Evolutionary conservation across 257 asterid genomes (phyloP).

Genomic region (Rehmannia glutinosa): DNA sequence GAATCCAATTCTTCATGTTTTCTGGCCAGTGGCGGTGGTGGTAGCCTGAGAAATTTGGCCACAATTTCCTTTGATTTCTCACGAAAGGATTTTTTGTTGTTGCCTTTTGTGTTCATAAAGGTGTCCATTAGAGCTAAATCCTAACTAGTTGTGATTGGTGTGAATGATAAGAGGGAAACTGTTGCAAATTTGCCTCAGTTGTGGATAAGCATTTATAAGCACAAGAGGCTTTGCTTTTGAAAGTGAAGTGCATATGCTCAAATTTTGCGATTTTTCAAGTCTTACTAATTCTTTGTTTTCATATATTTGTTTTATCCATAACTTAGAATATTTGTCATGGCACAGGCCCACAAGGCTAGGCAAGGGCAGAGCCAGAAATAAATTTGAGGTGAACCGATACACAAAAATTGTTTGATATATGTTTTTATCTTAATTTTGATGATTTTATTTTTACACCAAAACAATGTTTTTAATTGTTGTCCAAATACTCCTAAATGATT

Average conservation of each 20-base stretch:
- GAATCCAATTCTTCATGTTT: neutral
- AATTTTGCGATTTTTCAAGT: neutral
- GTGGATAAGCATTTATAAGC: neutral
- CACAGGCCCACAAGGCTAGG: too few relatives aligned
- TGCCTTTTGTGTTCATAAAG: conserved; percentile 14
- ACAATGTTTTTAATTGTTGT: too few relatives aligned
- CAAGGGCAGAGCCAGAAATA: too few relatives aligned
- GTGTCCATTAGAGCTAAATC: neutral
- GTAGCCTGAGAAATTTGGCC: conserved; percentile 6
- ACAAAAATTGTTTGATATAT: too few relatives aligned
- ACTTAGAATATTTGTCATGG: too few relatives aligned
- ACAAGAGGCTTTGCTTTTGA: neutral
- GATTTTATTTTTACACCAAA: too few relatives aligned
- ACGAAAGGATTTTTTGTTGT: conserved; percentile 12
- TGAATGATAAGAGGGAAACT: neutral
- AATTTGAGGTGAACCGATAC: too few relatives aligned
- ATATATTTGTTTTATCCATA: too few relatives aligned
- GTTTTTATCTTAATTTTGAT: too few relatives aligned
- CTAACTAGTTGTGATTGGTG: too few relatives aligned
- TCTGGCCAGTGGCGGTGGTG: neutral
- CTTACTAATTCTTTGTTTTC: neutral
- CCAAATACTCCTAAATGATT: too few relatives aligned
- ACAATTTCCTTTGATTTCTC: conserved; percentile 15
- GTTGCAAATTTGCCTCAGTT: neutral
- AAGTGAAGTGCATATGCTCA: neutral